Percentiles rank a stretch among this genome's conserved stretches.
Evolutionary conservation across 148 eudicot genomes (phyloP).

Genomic region (Amaranthus cruentus): DNA sequence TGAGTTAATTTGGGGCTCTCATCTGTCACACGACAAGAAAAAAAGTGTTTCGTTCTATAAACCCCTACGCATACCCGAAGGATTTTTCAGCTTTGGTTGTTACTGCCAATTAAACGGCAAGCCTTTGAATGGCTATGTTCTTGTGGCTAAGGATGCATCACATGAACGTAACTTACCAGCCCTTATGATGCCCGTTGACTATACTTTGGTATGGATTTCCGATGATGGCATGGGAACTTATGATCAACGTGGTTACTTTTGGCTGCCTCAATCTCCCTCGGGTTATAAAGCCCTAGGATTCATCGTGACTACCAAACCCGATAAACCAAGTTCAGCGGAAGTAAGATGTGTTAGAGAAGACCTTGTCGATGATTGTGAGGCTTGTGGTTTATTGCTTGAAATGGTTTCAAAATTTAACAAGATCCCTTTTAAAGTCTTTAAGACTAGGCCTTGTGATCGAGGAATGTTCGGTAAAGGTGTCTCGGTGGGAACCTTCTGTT

Average conservation of each 20-base stretch:
- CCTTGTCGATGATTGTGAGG: conserved; percentile 62
- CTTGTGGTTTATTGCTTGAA: conserved; percentile 35
- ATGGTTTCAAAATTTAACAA: conserved; percentile 25
- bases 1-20: conserved; percentile 64
- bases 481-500: conserved; percentile 63
- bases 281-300: conserved; percentile 83
- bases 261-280: conserved; percentile 78
- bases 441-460: conserved; percentile 59
- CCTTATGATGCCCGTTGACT: conserved; percentile 55
- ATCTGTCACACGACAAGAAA: conserved; percentile 38
- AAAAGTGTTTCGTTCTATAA: conserved; percentile 55
- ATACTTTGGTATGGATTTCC: conserved; percentile 70
- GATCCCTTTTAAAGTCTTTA: conserved; percentile 55
- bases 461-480: conserved; percentile 73
- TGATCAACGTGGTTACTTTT: conserved; percentile 55
- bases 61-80: conserved; percentile 63
- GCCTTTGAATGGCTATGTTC: conserved; percentile 56
- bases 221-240: conserved; percentile 44
- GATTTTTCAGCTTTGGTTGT: conserved; percentile 68
- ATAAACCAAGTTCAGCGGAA: conserved; percentile 53
- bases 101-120: conserved; percentile 58
- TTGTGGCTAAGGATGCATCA: conserved; percentile 52
- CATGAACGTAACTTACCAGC: conserved; percentile 35
- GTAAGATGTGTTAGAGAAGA: conserved; percentile 78
- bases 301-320: conserved; percentile 50